These are phyloP conservation scores for Thelonectria discophora DNA, from an alignment of 2,329 filamentous ascomycete genomes.

Conservation along the genomic window DNA sequence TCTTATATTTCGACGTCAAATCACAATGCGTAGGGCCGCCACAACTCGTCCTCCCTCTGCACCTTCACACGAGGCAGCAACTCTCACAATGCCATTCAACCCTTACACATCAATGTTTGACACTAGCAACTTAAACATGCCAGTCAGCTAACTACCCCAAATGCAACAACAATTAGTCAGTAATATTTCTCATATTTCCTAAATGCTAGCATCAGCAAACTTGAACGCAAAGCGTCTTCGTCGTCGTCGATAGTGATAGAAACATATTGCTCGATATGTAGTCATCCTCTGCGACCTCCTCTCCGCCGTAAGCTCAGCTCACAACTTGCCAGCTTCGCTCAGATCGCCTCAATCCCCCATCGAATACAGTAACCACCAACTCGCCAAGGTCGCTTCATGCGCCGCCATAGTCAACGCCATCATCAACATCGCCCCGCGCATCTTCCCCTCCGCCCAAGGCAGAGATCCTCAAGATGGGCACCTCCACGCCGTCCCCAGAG, in stretches of 20 bases:
- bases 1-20: background rate
- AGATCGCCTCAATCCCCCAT: slow-evolving; percentile 89
- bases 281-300: slow-evolving; percentile 35
- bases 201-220: background rate
- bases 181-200: background rate
- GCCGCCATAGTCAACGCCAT: slow-evolving; percentile 80
- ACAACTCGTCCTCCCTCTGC: slow-evolving; percentile 9
- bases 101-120: slow-evolving; percentile 85
- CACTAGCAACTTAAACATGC: slow-evolving; percentile 83
- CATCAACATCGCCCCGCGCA: slow-evolving; percentile 88
- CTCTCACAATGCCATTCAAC: background rate
- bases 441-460: slow-evolving; percentile 87
- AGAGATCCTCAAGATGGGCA: slow-evolving; percentile 76
- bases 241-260: slow-evolving; percentile 72
- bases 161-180: slow-evolving; percentile 76
- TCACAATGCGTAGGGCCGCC: slow-evolving; percentile 16
- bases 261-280: slow-evolving; percentile 75
- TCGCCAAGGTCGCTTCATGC: slow-evolving; percentile 73
- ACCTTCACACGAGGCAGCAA: slow-evolving; percentile 7
- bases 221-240: slow-evolving; percentile 57
- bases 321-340: slow-evolving; percentile 70
- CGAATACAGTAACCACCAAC: slow-evolving; percentile 86
- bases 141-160: slow-evolving; percentile 76
- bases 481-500: slow-evolving; percentile 86
- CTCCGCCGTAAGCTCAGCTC: background rate